Conservation (phyloP, 805 yeast species). For the Zygoascus bituminiphila region DNA sequence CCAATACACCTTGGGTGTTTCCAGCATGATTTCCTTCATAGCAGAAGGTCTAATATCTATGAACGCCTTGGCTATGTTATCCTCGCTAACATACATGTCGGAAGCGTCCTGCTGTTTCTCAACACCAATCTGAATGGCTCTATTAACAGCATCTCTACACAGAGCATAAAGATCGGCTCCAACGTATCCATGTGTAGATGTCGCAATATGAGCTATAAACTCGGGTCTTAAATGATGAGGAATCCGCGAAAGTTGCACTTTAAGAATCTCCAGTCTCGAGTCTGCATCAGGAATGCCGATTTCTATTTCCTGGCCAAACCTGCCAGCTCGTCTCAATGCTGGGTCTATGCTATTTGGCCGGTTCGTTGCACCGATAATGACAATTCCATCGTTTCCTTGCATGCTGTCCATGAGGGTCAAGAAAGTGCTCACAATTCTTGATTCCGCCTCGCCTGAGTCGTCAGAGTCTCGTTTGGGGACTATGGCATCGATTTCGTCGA, state of each 20-base stretch:
- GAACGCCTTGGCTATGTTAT: conserved; percentile 65
- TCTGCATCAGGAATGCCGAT: conserved; percentile 85
- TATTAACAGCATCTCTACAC: conserved; percentile 81
- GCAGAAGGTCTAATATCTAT: conserved; percentile 89
- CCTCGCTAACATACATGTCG: conserved; percentile 39
- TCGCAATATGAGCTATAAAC: conserved; percentile 56
- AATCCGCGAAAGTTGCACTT: conserved; percentile 52
- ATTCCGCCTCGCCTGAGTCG: conserved; percentile 84
- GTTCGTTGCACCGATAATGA: conserved; percentile 94
- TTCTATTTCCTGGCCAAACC: conserved; percentile 85
- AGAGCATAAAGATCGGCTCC: conserved; percentile 92
- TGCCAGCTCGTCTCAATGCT: conserved; percentile 77
- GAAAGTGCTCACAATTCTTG: conserved; percentile 82
- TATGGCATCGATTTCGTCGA: conserved; percentile 90
- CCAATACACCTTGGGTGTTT: conserved; percentile 93
- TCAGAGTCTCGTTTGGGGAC: conserved; percentile 80
- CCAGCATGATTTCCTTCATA: conserved; percentile 90
- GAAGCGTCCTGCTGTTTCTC: conserved; percentile 16
- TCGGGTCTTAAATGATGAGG: conserved; percentile 45
- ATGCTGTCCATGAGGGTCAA: conserved; percentile 96
- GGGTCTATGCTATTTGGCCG: conserved; percentile 81
- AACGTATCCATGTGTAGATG: conserved; percentile 90
- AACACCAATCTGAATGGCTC: conserved; percentile 60
- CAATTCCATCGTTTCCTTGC: conserved; percentile 94
- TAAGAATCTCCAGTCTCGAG: conserved; percentile 66